Conservation (phyloP, 176 grass and related monocot species). For the Carex pumila region DNA sequence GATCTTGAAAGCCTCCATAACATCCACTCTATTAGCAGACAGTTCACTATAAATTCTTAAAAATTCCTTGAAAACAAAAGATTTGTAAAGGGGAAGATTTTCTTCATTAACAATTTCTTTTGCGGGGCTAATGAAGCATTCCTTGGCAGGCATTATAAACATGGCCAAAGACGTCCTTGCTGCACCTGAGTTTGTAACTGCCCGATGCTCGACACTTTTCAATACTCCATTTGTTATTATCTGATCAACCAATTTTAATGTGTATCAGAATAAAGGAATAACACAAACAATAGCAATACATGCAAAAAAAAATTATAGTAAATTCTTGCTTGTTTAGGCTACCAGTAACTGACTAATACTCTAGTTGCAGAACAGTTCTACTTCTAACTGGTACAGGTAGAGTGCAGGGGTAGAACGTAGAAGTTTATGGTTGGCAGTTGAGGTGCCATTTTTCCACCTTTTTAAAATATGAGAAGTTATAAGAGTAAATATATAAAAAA, state of each 20-base stretch:
- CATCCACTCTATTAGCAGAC: constrained; percentile 34
- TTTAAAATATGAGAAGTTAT: too few species aligned
- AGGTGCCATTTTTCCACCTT: neutral
- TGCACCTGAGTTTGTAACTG: constrained; percentile 18
- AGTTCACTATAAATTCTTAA: constrained; percentile 35
- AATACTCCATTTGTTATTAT: constrained; percentile 52
- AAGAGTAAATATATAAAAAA: neutral
- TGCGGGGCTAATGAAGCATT: constrained; percentile 23
- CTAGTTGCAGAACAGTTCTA: too few species aligned
- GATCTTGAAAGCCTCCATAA: constrained; percentile 54
- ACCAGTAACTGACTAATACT: too few species aligned
- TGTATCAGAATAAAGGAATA: neutral
- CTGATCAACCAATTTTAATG: constrained; percentile 6
- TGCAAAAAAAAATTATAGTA: too few species aligned
- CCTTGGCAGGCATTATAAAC: constrained; percentile 36
- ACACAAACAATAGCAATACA: neutral
- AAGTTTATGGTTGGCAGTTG: too few species aligned
- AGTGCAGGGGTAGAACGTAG: neutral
- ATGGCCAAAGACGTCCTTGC: constrained; percentile 32
- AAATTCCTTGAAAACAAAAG: constrained; percentile 44
- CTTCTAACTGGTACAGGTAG: neutral
- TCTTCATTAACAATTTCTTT: constrained; percentile 9
- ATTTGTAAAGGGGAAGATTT: constrained; percentile 18
- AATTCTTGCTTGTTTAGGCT: too few species aligned
- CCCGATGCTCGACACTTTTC: constrained; percentile 53